Conservation (phyloP, 208 protist genomes). For the Wallacemonas rigidus region DNA sequence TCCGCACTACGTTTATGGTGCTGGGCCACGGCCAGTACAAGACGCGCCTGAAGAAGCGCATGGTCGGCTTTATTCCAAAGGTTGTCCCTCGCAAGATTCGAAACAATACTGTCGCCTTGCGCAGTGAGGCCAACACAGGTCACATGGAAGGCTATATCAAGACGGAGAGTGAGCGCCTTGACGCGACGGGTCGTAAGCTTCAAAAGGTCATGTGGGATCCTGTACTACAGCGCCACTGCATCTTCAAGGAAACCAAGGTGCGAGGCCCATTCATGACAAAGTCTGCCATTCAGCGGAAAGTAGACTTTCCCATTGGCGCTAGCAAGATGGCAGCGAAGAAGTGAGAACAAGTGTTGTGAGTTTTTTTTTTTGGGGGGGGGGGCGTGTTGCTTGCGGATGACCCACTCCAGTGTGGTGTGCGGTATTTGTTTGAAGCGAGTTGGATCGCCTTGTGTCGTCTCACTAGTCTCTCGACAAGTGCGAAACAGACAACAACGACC, state of each 20-base stretch:
- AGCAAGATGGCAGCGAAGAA: neutral
- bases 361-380: neutral
- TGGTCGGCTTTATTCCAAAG: slow-evolving; percentile 87
- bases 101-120: slow-evolving; percentile 80
- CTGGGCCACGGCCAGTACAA: slow-evolving; percentile 84
- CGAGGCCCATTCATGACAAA: slow-evolving; percentile 85
- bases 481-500: too few relatives aligned
- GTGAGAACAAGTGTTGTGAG: neutral
- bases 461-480: too few relatives aligned
- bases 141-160: slow-evolving; percentile 87
- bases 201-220: slow-evolving; percentile 81
- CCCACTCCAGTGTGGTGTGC: too few relatives aligned
- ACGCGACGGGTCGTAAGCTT: slow-evolving; percentile 80
- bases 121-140: slow-evolving; percentile 84
- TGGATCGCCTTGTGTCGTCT: too few relatives aligned
- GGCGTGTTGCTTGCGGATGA: neutral
- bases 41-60: slow-evolving; percentile 85
- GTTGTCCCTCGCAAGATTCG: slow-evolving; percentile 84
- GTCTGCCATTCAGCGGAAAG: slow-evolving; percentile 54
- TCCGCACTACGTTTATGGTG: slow-evolving; percentile 30
- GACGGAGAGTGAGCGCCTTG: slow-evolving; percentile 70
- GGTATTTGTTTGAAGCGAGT: too few relatives aligned
- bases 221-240: slow-evolving; percentile 67
- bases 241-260: slow-evolving; percentile 86
- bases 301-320: slow-evolving; percentile 56